Evolutionary conservation across 805 yeast species (phyloP).

Genomic region (Wickerhamiella galacta): DNA sequence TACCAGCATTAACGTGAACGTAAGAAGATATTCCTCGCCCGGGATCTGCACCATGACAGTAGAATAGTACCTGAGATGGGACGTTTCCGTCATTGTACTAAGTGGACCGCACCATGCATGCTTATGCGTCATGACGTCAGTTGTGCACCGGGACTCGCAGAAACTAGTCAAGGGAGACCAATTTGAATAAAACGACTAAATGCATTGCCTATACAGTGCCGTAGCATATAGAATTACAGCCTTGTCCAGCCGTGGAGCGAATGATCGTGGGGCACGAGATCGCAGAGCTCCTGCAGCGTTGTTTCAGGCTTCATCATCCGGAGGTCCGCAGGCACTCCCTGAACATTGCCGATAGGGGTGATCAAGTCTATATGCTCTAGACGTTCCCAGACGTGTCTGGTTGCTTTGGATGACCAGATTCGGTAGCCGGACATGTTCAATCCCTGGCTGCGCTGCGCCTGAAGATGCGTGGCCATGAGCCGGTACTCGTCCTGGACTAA

Average conservation of each 20-base stretch:
- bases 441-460: conserved; percentile 26
- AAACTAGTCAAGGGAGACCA: too few species aligned
- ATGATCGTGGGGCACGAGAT: conserved; percentile 22
- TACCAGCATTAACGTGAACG: too few species aligned
- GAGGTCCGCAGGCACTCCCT: conserved; percentile 20
- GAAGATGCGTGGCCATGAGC: conserved; percentile 32
- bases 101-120: too few species aligned
- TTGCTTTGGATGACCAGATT: conserved; percentile 42
- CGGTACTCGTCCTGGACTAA: conserved; percentile 61
- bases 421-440: conserved; percentile 30
- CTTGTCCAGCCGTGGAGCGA: conserved; percentile 27
- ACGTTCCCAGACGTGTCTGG: conserved; percentile 61
- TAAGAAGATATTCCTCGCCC: too few species aligned
- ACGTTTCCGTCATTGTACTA: too few species aligned
- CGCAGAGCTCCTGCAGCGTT: conserved; percentile 20
- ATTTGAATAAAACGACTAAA: too few species aligned
- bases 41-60: too few species aligned
- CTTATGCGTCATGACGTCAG: too few species aligned
- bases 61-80: too few species aligned
- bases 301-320: conserved; percentile 21
- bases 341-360: conserved; percentile 20
- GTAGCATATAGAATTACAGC: too few species aligned
- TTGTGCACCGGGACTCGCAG: too few species aligned
- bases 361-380: conserved; percentile 40
- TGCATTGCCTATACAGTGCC: too few species aligned